A percentile compares a stretch with the other conserved stretches of the same genome.
Evolutionary conservation across 2,329 filamentous ascomycete species (phyloP).

Genomic region (Pseudogymnoascus sp.): DNA sequence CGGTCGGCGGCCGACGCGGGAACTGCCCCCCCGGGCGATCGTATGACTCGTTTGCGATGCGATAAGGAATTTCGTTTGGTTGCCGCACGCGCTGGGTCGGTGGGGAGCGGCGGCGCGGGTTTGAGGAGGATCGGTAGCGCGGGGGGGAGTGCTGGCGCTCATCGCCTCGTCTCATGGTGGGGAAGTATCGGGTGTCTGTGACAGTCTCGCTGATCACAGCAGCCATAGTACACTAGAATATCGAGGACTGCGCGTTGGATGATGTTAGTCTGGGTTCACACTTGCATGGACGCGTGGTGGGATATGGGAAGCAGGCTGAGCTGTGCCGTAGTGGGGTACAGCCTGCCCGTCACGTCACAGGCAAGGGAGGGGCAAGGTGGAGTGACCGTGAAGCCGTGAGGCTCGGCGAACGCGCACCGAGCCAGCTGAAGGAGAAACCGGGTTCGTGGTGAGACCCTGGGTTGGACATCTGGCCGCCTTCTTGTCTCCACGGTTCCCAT

Average conservation of each 20-base stretch:
- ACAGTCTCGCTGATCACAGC: slow-evolving; percentile 63
- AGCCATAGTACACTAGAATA: slow-evolving; percentile 42
- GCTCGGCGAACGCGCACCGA: background rate
- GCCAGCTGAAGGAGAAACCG: background rate
- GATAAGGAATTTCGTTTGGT: background rate
- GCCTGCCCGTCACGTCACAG: background rate
- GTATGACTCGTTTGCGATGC: slow-evolving; percentile 13
- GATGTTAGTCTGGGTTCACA: background rate
- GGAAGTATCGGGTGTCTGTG: slow-evolving; percentile 62
- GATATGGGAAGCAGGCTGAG: background rate
- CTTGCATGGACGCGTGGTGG: background rate
- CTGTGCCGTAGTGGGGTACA: background rate
- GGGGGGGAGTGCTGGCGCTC: slow-evolving; percentile 37
- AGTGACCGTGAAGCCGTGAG: background rate
- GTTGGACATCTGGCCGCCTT: background rate
- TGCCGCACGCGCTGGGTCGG: slow-evolving; percentile 18
- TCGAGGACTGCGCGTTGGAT: background rate
- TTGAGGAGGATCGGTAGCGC: slow-evolving; percentile 22
- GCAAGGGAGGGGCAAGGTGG: background rate
- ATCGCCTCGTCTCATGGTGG: slow-evolving; percentile 55
- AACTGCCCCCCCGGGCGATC: slow-evolving; percentile 19
- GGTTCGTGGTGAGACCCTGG: background rate
- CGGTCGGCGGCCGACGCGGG: slow-evolving; percentile 9
- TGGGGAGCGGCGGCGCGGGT: slow-evolving; percentile 21
- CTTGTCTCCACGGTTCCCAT: background rate